phyloP scores from a whole-genome alignment of 2,329 filamentous ascomycete genomes.

The Xylariaceae sp. region DNA sequence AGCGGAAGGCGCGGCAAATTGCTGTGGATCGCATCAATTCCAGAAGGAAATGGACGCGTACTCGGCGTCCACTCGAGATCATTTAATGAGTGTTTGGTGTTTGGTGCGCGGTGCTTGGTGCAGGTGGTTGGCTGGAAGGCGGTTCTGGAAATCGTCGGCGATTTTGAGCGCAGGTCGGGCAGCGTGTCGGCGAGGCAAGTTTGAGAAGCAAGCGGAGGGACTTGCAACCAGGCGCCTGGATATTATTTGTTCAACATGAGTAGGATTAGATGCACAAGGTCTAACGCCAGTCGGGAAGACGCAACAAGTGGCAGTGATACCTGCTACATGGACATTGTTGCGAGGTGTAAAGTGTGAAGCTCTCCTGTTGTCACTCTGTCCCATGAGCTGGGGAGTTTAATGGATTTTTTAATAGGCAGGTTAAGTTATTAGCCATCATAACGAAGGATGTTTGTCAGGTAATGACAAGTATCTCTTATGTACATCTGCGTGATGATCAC shows the following conservation, averaged over 20 bases:
- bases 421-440: neutral
- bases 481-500: neutral
- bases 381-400: neutral
- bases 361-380: neutral
- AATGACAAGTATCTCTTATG: neutral
- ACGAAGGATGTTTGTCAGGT: neutral
- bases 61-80: slow-evolving; percentile 10
- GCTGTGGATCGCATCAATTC: slow-evolving; percentile 17
- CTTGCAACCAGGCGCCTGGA: neutral
- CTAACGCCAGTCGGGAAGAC: neutral
- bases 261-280: neutral
- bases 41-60: slow-evolving; percentile 12
- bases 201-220: neutral
- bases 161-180: slow-evolving; percentile 7
- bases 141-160: neutral
- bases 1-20: slow-evolving; percentile 14
- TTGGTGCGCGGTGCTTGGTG: neutral
- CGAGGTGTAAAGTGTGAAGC: neutral
- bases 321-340: neutral
- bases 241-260: neutral
- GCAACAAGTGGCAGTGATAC: neutral
- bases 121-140: neutral
- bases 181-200: neutral
- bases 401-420: neutral
- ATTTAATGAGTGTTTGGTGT: slow-evolving; percentile 7